A percentile compares a stretch with the other conserved stretches of the same genome.
Evolutionary conservation across 139 green algal genomes (phyloP).

Genomic region (Nannochloris sp.): DNA sequence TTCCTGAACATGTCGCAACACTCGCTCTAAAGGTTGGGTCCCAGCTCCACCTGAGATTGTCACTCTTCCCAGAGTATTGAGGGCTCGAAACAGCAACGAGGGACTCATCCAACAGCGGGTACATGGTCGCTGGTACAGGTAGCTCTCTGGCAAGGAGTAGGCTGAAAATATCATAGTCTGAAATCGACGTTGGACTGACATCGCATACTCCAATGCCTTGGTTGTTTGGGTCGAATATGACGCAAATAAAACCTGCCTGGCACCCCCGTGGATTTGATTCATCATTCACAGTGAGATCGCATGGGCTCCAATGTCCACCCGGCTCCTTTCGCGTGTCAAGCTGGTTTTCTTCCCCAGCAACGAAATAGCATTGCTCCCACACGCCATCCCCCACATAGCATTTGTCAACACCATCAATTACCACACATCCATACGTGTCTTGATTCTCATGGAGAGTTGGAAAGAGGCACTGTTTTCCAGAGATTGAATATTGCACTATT

Average conservation of each 20-base stretch:
- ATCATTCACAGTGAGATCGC: background rate
- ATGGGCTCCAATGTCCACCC: background rate
- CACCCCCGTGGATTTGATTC: background rate
- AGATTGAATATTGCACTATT: background rate
- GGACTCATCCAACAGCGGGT: constrained; percentile 12
- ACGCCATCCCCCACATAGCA: background rate
- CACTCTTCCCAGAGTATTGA: constrained; percentile 5
- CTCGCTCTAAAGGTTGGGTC: no score
- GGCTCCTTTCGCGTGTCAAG: background rate
- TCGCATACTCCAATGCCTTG: background rate
- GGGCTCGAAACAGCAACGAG: constrained; percentile 9
- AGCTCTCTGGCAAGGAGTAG: no score
- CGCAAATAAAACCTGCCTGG: constrained; percentile 1
- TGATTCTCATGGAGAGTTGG: background rate
- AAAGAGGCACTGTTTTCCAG: background rate
- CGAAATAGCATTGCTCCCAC: background rate
- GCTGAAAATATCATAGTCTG: no score
- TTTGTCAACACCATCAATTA: background rate
- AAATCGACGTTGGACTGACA: background rate
- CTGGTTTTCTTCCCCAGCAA: background rate
- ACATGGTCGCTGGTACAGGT: constrained; percentile 13
- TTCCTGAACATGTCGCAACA: no score
- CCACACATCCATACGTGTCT: background rate
- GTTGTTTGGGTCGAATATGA: background rate
- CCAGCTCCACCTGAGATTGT: no score